Percentiles rank a stretch among this genome's conserved stretches.
Evolutionary conservation across 352 stramenopile genomes (phyloP).

Genomic region (Globisporangium orthogonon): DNA sequence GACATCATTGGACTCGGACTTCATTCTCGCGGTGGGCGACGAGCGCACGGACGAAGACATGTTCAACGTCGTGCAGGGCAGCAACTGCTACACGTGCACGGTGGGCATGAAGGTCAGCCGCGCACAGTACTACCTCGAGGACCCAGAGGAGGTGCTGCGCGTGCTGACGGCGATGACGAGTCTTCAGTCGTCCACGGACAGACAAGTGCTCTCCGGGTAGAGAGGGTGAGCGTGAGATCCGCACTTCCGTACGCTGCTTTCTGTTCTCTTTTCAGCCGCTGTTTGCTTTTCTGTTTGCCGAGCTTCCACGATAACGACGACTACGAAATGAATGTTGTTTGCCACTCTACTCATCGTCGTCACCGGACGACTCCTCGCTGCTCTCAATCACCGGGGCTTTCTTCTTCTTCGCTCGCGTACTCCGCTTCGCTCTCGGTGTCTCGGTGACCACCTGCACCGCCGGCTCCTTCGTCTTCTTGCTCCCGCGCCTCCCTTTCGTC

Average conservation of each 20-base stretch:
- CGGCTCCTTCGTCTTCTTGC: conserved; percentile 29
- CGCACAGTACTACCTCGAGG: conserved; percentile 78
- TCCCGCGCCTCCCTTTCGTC: conserved; percentile 19
- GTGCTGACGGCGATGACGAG: conserved; percentile 69
- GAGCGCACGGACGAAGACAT: conserved; percentile 88
- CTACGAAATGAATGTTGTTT: background rate
- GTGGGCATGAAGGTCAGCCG: conserved; percentile 86
- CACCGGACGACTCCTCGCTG: conserved; percentile 4
- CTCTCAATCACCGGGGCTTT: conserved; percentile 10
- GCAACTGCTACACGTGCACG: conserved; percentile 86
- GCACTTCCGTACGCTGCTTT: background rate
- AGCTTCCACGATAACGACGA: background rate
- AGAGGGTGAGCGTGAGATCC: background rate
- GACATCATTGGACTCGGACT: conserved; percentile 74
- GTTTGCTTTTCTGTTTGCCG: background rate
- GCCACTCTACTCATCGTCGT: conserved; percentile 5
- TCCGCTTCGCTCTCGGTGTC: conserved; percentile 17
- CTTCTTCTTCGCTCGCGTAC: conserved; percentile 8
- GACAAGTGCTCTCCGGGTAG: conserved; percentile 18
- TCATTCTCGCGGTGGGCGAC: conserved; percentile 81
- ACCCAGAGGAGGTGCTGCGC: conserved; percentile 71
- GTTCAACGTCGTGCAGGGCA: conserved; percentile 87
- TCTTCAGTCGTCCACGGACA: conserved; percentile 25
- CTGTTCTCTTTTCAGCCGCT: background rate
- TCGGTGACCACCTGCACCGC: conserved; percentile 19